A percentile compares a stretch with the other conserved stretches of the same genome.
Evolutionary conservation across 257 asterid species (phyloP).

Genomic region (Paulownia fortunei): DNA sequence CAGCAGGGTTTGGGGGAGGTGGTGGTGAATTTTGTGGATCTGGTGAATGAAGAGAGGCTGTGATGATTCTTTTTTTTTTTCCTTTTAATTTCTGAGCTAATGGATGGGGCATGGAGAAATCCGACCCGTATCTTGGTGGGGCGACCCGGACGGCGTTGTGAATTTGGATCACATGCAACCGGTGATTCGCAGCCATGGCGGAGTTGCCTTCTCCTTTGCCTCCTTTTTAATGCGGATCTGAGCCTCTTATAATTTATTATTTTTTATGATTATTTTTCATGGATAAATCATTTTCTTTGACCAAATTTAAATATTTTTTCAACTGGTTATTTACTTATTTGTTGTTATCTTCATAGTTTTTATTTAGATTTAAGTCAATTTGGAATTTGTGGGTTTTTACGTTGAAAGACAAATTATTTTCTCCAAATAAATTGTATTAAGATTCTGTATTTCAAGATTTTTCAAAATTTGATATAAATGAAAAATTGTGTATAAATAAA

Average conservation of each 20-base stretch:
- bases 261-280: neutral
- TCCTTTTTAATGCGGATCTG: constrained; percentile 25
- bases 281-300: too few relatives aligned
- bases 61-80: constrained; percentile 34
- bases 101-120: constrained; percentile 29
- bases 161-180: neutral
- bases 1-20: neutral
- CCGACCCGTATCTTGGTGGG: constrained; percentile 51
- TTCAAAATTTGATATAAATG: too few relatives aligned
- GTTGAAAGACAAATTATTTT: too few relatives aligned
- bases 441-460: too few relatives aligned
- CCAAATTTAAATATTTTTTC: too few relatives aligned
- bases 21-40: neutral
- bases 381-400: too few relatives aligned
- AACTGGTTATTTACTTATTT: too few relatives aligned
- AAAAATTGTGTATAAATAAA: too few relatives aligned
- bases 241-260: constrained; percentile 25
- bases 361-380: too few relatives aligned
- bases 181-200: constrained; percentile 42
- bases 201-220: constrained; percentile 21
- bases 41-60: constrained; percentile 25
- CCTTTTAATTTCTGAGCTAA: constrained; percentile 13
- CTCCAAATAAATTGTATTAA: too few relatives aligned
- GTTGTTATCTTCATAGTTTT: too few relatives aligned
- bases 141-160: constrained; percentile 41